These are phyloP conservation scores for Colletotrichum graminicola DNA, from an alignment of 2,329 filamentous ascomycete genomes.

Conservation along the genomic window DNA sequence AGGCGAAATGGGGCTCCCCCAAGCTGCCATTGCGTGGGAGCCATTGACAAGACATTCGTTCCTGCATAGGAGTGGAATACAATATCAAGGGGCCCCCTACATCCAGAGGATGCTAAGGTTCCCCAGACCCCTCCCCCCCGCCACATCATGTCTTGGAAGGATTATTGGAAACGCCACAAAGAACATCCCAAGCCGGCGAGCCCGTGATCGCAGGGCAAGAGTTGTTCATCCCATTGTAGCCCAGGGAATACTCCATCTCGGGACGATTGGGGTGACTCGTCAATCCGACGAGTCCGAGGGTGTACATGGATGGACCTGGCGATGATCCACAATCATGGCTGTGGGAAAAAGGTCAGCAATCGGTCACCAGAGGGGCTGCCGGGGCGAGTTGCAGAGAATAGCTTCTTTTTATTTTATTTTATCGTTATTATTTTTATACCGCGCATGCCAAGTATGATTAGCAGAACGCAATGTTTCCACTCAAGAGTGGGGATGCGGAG, in stretches of 20 bases:
- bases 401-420: background rate
- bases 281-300: background rate
- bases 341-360: background rate
- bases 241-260: background rate
- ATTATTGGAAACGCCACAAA: background rate
- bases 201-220: background rate
- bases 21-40: slow-evolving; percentile 7
- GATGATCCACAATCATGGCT: slow-evolving; percentile 12
- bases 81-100: slow-evolving; percentile 33
- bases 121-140: background rate
- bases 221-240: slow-evolving; percentile 7
- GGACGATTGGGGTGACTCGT: background rate
- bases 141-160: background rate
- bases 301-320: background rate
- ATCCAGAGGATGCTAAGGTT: slow-evolving; percentile 26
- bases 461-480: slow-evolving; percentile 4
- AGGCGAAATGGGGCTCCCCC: slow-evolving; percentile 14
- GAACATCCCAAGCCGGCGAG: background rate
- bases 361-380: slow-evolving; percentile 10
- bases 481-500: background rate
- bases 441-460: background rate
- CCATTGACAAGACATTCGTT: slow-evolving; percentile 31
- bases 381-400: slow-evolving; percentile 12
- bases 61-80: slow-evolving; percentile 38
- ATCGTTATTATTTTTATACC: background rate